Base-by-base conservation (phyloP, 108 stramenopile genomes). In the Cyclotella choctawhatcheeana region DNA sequence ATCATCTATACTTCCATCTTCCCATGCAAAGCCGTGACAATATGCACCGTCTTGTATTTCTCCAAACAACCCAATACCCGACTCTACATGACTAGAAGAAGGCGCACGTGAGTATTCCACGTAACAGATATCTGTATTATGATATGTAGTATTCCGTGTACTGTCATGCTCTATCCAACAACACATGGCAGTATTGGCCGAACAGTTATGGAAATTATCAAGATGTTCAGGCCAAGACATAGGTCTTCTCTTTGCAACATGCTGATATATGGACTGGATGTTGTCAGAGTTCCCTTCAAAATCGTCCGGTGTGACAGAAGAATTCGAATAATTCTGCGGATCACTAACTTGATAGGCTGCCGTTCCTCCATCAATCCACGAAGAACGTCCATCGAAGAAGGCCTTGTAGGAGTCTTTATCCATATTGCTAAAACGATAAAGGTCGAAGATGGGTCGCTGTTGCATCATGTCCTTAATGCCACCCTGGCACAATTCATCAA, bases 1-100 rank as follows among this genome's bases (percentile, higher is more conserved):
- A 34, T 58, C 56, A 29, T 58, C 33, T 17, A 34, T 5, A 32
- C 56, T 34, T 13, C 21, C 56, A 32, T 58, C 8, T 18, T 34
- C 56, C 56, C 56, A 58, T 0, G 56, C 56, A 58, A 58, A 58
- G 33, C 56, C 56, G 10, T 58, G 56, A 32, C 56, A 58, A 31
- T n/a, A n/a, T n/a, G 24, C 14, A 30, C 31, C 3, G 33, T 58
- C 3, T 32, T 58, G 21, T 5, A 12, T 17, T 32, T 31, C 56
- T 5, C 7, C 2, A 8, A 58, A 58, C n/a, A 58, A 32, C 1
- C 32, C 33, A 12, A 58, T 5, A 14, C 56, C 56, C 12, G 8
- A 32, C 1, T 31, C 4, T 0, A 58, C 14, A 24, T 58, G 56
- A 58, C 30, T 58, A 16, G 56, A 58, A 26, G 29, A 58, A 5